phyloP scores from a whole-genome alignment of 2,329 filamentous ascomycete genomes.

The Fusarium sp. region DNA sequence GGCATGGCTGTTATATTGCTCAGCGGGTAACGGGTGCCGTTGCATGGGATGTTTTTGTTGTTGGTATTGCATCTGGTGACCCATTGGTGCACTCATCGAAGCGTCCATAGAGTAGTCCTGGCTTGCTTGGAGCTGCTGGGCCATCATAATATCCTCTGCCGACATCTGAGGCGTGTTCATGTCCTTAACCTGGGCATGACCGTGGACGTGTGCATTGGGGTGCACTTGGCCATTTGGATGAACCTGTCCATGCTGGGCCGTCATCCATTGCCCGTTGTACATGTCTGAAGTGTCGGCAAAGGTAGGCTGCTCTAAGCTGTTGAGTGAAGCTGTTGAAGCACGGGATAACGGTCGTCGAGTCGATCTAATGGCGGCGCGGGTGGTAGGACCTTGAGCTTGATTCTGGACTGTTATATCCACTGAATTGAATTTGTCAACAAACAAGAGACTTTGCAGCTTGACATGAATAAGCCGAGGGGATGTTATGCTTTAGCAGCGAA shows the following conservation, averaged over 20 bases:
- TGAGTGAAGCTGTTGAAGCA: slow-evolving; percentile 65
- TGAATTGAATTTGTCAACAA: slow-evolving; percentile 31
- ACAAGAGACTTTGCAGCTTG: neutral
- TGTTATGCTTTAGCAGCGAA: neutral
- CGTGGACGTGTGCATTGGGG: slow-evolving; percentile 20
- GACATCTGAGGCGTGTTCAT: slow-evolving; percentile 59
- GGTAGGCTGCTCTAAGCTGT: slow-evolving; percentile 61
- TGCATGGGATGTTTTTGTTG: slow-evolving; percentile 49
- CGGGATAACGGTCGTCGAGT: slow-evolving; percentile 63
- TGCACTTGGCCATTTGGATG: slow-evolving; percentile 28
- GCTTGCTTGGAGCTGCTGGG: slow-evolving; percentile 63
- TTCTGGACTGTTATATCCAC: slow-evolving; percentile 42
- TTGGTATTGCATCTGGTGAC: slow-evolving; percentile 54
- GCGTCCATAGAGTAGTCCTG: slow-evolving; percentile 61
- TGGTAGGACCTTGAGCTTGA: slow-evolving; percentile 42
- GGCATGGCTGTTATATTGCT: slow-evolving; percentile 60
- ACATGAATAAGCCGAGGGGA: slow-evolving; percentile 5
- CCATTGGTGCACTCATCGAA: slow-evolving; percentile 55
- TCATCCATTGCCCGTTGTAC: slow-evolving; percentile 61
- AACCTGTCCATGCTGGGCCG: slow-evolving; percentile 29
- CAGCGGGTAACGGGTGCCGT: slow-evolving; percentile 63
- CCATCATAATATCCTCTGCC: slow-evolving; percentile 67
- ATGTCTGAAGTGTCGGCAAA: slow-evolving; percentile 55
- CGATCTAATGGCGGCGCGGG: slow-evolving; percentile 50
- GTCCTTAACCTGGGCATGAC: slow-evolving; percentile 54